phyloP scores from a whole-genome alignment of 305 asterid genomes.

The Ilex paraguariensis region DNA sequence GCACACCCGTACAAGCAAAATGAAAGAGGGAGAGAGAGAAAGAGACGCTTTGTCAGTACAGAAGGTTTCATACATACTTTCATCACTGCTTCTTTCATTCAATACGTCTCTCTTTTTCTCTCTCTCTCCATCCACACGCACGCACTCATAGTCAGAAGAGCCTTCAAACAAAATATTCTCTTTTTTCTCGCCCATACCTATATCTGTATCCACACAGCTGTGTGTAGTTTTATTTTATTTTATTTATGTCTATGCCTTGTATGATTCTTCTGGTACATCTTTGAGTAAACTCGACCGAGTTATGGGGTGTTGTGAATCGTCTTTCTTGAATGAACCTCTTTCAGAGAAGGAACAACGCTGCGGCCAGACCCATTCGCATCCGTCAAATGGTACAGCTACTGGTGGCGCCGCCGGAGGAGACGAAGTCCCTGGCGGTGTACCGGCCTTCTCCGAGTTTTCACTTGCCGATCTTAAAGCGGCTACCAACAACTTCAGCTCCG shows the following conservation, averaged over 20 bases:
- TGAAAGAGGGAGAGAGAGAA: background rate
- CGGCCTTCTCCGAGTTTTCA: slow-evolving; percentile 66
- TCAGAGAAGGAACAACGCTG: slow-evolving; percentile 37
- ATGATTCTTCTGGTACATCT: background rate
- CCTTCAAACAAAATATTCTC: background rate
- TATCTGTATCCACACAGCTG: background rate
- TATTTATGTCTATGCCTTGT: too few relatives aligned
- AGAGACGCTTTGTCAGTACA: background rate
- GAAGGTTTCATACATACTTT: background rate
- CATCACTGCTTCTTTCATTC: background rate
- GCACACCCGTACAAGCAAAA: background rate
- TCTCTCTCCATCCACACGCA: background rate
- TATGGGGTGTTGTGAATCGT: slow-evolving; percentile 78
- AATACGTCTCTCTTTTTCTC: background rate
- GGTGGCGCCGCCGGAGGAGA: slow-evolving; percentile 15
- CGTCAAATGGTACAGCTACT: slow-evolving; percentile 44
- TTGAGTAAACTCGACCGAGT: slow-evolving; percentile 46
- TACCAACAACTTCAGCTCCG: slow-evolving; percentile 79
- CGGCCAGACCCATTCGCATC: slow-evolving; percentile 34
- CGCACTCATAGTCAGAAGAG: background rate
- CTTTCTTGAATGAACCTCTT: slow-evolving; percentile 23
- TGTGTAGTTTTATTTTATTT: background rate
- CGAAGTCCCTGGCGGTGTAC: slow-evolving; percentile 15
- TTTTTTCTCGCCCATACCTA: background rate
- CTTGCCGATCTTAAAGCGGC: slow-evolving; percentile 73